Conservation (phyloP, 2,329 filamentous ascomycete genomes). For the Colletotrichum theobromicola region DNA sequence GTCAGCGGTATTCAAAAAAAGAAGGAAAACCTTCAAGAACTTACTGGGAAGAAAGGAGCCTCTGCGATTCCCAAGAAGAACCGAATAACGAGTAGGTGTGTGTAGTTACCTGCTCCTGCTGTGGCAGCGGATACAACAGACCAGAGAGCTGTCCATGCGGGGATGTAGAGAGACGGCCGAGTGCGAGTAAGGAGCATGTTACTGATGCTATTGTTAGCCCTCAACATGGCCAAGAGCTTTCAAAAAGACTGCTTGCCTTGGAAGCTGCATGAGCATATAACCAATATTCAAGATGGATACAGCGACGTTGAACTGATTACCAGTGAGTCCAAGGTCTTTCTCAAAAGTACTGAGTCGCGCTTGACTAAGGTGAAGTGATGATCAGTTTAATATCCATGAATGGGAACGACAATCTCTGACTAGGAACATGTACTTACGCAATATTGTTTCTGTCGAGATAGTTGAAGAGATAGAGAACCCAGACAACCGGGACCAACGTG, state of each 20-base stretch:
- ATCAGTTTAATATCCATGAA: background rate
- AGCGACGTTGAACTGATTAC: background rate
- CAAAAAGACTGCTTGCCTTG: background rate
- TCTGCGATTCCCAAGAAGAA: conserved; percentile 2
- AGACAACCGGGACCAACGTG: conserved; percentile 23
- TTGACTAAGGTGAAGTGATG: background rate
- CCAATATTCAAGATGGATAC: background rate
- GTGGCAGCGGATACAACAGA: background rate
- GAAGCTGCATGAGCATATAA: background rate
- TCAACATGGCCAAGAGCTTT: background rate
- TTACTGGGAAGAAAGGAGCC: background rate
- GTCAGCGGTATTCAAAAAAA: background rate
- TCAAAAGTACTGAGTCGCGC: conserved; percentile 2
- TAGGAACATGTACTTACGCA: conserved; percentile 5
- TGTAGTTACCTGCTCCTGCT: conserved; percentile 4
- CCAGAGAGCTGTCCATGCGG: conserved; percentile 5
- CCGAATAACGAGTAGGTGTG: background rate
- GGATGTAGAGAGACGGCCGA: conserved; percentile 22
- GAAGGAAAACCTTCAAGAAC: background rate
- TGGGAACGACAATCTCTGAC: background rate
- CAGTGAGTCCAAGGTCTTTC: background rate
- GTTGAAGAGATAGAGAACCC: conserved; percentile 7
- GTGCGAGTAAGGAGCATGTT: conserved; percentile 23
- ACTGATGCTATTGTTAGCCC: background rate
- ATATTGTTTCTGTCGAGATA: conserved; percentile 9